Evolutionary conservation across 2,329 filamentous ascomycete species (phyloP).

Genomic region (Colletotrichum chlorophyti): DNA sequence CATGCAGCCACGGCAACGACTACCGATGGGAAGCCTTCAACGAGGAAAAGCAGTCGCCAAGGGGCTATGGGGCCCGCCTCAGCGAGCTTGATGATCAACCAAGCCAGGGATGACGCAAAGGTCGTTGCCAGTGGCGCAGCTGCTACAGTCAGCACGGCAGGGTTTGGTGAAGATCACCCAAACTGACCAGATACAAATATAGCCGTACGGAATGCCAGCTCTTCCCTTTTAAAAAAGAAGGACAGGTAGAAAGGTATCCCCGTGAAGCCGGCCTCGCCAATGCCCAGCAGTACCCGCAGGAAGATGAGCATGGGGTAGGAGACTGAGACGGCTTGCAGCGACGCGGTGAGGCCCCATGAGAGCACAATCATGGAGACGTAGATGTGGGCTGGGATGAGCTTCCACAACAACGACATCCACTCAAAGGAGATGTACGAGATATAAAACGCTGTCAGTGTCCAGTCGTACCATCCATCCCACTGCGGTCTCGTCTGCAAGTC

Average conservation of each 20-base stretch:
- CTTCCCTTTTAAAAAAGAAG: conserved; percentile 69
- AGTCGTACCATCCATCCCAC: conserved; percentile 60
- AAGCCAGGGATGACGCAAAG: conserved; percentile 81
- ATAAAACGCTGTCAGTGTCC: conserved; percentile 68
- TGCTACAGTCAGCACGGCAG: conserved; percentile 63
- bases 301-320: conserved; percentile 67
- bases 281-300: conserved; percentile 63
- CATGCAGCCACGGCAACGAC: conserved; percentile 77
- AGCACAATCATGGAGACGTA: conserved; percentile 69
- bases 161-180: not conserved
- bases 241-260: conserved; percentile 70
- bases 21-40: conserved; percentile 86
- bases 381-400: conserved; percentile 64
- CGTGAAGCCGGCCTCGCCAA: conserved; percentile 71
- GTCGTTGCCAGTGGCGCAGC: conserved; percentile 83
- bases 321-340: conserved; percentile 71
- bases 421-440: conserved; percentile 69
- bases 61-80: conserved; percentile 72
- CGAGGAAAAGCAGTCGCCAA: conserved; percentile 84
- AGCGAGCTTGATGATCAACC: conserved; percentile 76
- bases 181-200: conserved; percentile 77
- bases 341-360: conserved; percentile 81
- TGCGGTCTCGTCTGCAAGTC: conserved; percentile 61
- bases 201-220: conserved; percentile 85
- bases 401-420: conserved; percentile 70